Evolutionary conservation across 257 asterid genomes (phyloP).

Genomic region (Nicotiana undulata): DNA sequence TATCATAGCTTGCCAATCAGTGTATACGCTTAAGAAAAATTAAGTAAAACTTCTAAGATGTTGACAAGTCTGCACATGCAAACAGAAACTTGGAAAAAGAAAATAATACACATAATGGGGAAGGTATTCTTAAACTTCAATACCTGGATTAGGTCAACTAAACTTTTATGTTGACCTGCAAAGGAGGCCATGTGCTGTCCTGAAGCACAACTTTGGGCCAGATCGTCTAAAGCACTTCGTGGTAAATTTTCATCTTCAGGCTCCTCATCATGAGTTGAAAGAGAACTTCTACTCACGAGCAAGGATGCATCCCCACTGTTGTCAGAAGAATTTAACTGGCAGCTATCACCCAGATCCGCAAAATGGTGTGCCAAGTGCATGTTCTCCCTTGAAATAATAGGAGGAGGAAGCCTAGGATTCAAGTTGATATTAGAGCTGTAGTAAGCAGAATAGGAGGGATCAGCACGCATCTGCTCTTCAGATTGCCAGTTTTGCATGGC

Average conservation of each 20-base stretch:
- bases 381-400: conserved; percentile 32
- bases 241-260: conserved; percentile 53
- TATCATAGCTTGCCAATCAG: background rate
- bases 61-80: background rate
- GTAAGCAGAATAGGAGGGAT: conserved; percentile 31
- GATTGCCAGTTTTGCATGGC: conserved; percentile 21
- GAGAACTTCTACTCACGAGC: conserved; percentile 39
- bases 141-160: conserved; percentile 80
- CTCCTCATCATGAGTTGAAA: conserved; percentile 77
- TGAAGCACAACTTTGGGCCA: conserved; percentile 23
- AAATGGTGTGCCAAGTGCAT: conserved; percentile 25
- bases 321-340: conserved; percentile 36
- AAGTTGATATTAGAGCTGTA: conserved; percentile 27
- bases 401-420: conserved; percentile 43
- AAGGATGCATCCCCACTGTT: conserved; percentile 30
- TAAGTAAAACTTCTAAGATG: background rate
- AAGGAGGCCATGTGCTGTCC: conserved; percentile 26
- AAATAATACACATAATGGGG: conserved; percentile 6
- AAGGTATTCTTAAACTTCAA: background rate
- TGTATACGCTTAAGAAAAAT: background rate
- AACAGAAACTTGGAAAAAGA: background rate
- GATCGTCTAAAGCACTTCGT: conserved; percentile 30
- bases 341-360: conserved; percentile 32
- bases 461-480: conserved; percentile 30
- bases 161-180: conserved; percentile 55